phyloP scores from a whole-genome alignment of 106 monocot species.

The Narthecium ossifragum region DNA sequence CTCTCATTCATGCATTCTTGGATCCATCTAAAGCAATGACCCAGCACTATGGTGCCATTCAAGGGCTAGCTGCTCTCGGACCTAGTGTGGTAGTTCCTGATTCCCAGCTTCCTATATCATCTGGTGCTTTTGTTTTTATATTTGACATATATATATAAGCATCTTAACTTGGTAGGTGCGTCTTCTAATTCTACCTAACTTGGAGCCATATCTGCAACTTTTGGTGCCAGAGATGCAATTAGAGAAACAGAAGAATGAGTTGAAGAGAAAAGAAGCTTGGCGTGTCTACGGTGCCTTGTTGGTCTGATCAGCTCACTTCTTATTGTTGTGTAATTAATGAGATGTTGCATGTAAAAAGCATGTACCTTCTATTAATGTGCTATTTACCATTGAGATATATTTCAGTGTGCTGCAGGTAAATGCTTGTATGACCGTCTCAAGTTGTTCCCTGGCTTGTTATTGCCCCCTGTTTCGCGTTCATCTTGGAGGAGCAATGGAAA shows the following conservation, averaged over 20 bases:
- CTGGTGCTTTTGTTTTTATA: background rate
- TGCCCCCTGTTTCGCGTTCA: slow-evolving; percentile 28
- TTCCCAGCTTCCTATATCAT: background rate
- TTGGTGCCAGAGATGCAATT: slow-evolving; percentile 92
- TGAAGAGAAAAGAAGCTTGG: slow-evolving; percentile 97
- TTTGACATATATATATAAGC: slow-evolving; percentile 8
- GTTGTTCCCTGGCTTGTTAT: slow-evolving; percentile 56
- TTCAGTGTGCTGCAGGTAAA: slow-evolving; percentile 84
- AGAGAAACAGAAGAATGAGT: slow-evolving; percentile 95
- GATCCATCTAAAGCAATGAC: slow-evolving; percentile 92
- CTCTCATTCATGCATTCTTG: slow-evolving; percentile 84
- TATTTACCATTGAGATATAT: background rate
- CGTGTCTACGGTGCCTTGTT: slow-evolving; percentile 94
- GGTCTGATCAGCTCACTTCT: slow-evolving; percentile 29
- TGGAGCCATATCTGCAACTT: slow-evolving; percentile 87
- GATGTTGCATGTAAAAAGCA: too few species aligned
- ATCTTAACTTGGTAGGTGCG: slow-evolving; percentile 47
- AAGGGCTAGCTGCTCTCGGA: slow-evolving; percentile 85
- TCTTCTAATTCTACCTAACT: slow-evolving; percentile 84
- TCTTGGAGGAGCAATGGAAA: slow-evolving; percentile 41
- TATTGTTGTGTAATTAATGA: background rate
- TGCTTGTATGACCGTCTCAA: slow-evolving; percentile 83
- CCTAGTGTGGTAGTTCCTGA: slow-evolving; percentile 61
- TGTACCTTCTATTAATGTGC: background rate
- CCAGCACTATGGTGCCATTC: slow-evolving; percentile 96